Evolutionary conservation across 805 yeast genomes (phyloP).

Genomic region (Lipomyces kockii): DNA sequence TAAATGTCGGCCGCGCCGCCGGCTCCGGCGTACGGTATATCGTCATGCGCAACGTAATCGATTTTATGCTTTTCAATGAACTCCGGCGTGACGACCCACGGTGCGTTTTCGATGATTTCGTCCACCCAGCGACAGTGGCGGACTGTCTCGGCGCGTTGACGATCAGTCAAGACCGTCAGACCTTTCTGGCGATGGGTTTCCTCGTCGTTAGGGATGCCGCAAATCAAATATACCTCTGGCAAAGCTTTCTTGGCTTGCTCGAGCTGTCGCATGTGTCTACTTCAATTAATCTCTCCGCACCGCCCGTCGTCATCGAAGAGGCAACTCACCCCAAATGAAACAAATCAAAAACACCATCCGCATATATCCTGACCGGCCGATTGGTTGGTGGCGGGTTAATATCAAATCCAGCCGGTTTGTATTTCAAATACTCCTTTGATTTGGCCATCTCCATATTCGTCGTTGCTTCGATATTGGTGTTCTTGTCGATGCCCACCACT

Average conservation of each 20-base stretch:
- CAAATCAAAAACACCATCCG: conserved; percentile 96
- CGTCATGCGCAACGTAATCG: conserved; percentile 98
- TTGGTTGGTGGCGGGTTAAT: conserved; percentile 84
- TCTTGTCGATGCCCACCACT: conserved; percentile 17
- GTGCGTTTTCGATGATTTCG: conserved; percentile 91
- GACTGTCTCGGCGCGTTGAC: conserved; percentile 88
- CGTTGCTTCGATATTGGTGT: conserved; percentile 19
- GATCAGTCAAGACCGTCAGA: conserved; percentile 84
- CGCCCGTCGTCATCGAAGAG: not conserved
- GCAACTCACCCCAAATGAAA: conserved; percentile 75
- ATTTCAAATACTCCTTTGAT: conserved; percentile 31
- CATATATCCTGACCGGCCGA: conserved; percentile 90
- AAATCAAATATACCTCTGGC: conserved; percentile 80
- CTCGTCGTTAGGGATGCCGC: conserved; percentile 88
- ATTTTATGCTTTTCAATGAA: conserved; percentile 78
- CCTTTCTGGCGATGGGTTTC: conserved; percentile 94
- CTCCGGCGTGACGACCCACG: conserved; percentile 90
- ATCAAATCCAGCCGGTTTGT: conserved; percentile 26
- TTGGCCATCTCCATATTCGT: conserved; percentile 28
- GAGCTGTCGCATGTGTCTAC: conserved; percentile 85
- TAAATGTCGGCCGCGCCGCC: conserved; percentile 85
- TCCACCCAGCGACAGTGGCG: conserved; percentile 97
- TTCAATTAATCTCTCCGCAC: not conserved
- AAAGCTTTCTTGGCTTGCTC: conserved; percentile 95
- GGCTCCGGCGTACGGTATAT: conserved; percentile 88